Base-by-base conservation (phyloP, 148 eudicot species). In the Fagopyrum homotropicum region DNA sequence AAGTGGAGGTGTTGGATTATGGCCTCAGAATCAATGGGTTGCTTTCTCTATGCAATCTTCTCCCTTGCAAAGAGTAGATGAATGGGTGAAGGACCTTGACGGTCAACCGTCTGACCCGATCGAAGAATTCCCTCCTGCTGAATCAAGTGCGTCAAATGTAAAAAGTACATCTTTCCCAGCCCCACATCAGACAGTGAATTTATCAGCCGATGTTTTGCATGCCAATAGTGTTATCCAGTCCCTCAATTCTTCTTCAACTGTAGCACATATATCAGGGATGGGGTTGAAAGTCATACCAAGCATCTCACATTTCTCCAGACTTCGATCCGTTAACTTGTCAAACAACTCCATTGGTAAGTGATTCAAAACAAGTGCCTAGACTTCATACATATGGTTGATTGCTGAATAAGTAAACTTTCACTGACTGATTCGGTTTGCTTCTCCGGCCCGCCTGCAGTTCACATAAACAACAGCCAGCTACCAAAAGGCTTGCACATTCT, bases 21-120 rank as follows among this genome's bases (percentile, higher is more conserved):
- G 86, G 93, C 97, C 98, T 11, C 90, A 93, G 82, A 91, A 93
- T 83, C 98, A 90, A 80, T 90, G 97, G 97, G 86, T 92, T 51
- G 97, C 97, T 82, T 88, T 91, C 77, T 66, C 89, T 50, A 77
- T 85, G 45, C 88, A 84, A 51, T 83, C 96, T 15, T 84, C 89
- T 48, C 77, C 91, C 46, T 69, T 87, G 26, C 66, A 82, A 52
- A 88, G 95, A 75, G 86, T 92, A 19, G 86, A 85, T 71, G 88
- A 92, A 77, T 92, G 95, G 97, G 88, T 92, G 63, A 86, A 84
- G 71, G 91, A 90, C 52, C 79, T 87, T 30, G 82, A 90, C 16
- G 48, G 78, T 75, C 82, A 85, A 71, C 80, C 86, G 9, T 68
- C 77, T 40, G 69, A 51, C 4, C 73, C 48, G 4, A 78, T 69